Conservation (phyloP, 345 rosid genomes). For the Euphorbia lathyris region DNA sequence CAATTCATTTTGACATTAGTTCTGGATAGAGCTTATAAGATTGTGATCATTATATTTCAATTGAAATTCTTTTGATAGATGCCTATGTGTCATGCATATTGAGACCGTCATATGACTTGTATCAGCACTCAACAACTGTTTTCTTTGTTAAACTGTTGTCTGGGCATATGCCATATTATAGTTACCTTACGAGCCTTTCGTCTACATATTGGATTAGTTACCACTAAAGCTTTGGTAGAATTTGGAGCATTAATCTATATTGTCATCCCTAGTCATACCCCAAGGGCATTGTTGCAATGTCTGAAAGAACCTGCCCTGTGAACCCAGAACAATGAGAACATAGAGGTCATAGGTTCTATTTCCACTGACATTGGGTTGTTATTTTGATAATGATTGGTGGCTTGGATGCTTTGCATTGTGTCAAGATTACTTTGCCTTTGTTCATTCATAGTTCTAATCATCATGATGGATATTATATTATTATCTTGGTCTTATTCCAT, state of each 20-base stretch:
- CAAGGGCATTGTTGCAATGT: not conserved
- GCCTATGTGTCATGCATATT: too few species aligned
- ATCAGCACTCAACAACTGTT: not conserved
- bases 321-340: not conserved
- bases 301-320: not conserved
- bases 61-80: not conserved
- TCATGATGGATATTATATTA: not conserved
- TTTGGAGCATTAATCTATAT: conserved; percentile 3
- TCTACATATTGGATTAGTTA: not conserved
- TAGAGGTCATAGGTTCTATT: not conserved
- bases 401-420: not conserved
- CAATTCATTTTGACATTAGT: not conserved
- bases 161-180: not conserved
- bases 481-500: not conserved
- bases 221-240: not conserved
- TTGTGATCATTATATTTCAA: not conserved
- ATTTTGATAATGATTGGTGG: not conserved
- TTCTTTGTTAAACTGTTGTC: not conserved
- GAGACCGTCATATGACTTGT: too few species aligned
- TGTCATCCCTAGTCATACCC: not conserved
- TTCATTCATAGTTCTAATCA: not conserved
- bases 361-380: not conserved
- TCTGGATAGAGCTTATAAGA: not conserved
- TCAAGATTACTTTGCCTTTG: not conserved
- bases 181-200: not conserved